Evolutionary conservation across 768 basidiomycete species (phyloP).

Genomic region (Ramaria sp.): DNA sequence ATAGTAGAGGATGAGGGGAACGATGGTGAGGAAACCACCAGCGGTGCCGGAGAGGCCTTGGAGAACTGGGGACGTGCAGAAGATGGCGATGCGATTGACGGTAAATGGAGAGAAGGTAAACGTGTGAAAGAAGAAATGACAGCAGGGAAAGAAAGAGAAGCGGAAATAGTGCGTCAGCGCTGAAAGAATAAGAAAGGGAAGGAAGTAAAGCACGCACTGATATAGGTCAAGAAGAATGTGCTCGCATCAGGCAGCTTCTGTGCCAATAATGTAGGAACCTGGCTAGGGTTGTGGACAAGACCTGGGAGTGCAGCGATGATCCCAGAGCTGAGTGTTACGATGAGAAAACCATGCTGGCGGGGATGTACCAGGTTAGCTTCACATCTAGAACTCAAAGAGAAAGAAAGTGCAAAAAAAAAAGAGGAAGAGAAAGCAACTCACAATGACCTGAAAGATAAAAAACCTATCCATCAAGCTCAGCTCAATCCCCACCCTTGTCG

Average conservation of each 20-base stretch:
- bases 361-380: not conserved
- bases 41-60: constrained; percentile 75
- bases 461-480: constrained; percentile 86
- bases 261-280: constrained; percentile 63
- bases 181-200: constrained; percentile 17
- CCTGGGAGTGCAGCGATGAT: constrained; percentile 59
- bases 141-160: too few species aligned
- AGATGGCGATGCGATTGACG: too few species aligned
- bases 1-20: constrained; percentile 73
- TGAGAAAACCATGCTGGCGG: constrained; percentile 86
- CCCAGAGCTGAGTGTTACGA: constrained; percentile 79
- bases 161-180: too few species aligned
- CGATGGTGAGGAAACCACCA: constrained; percentile 70
- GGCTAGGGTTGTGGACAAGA: constrained; percentile 56
- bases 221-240: constrained; percentile 81
- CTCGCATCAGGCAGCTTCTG: constrained; percentile 70
- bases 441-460: constrained; percentile 87
- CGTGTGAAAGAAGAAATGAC: too few species aligned
- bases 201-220: constrained; percentile 20
- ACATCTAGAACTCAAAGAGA: too few species aligned
- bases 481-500: constrained; percentile 73
- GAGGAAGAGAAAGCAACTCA: too few species aligned
- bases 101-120: too few species aligned
- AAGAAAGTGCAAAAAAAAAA: too few species aligned
- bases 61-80: constrained; percentile 45